Base-by-base conservation (phyloP, 2,329 filamentous ascomycete genomes). In the Triangularia verruculosa region DNA sequence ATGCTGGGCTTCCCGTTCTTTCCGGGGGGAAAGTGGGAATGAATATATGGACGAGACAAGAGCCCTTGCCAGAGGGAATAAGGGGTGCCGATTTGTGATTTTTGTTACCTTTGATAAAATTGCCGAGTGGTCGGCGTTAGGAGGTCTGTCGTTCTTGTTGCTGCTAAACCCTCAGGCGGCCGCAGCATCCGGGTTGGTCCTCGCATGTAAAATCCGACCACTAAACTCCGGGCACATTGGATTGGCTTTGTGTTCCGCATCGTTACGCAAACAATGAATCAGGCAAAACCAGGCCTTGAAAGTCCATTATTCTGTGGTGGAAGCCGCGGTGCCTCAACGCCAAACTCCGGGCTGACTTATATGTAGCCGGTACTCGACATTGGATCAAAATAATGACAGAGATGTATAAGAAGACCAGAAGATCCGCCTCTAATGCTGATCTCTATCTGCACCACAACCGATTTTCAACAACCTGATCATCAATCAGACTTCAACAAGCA, bases 21-120 rank as follows among this genome's bases (percentile, higher is more conserved):
- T 74, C 71, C 30, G 81, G 81, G 6, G 74, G 75, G 43, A 83
- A 83, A 72, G 76, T 82, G 61, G 81, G 80, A 11, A 80, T 83
- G 79, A 83, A 83, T 63, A 82, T 83, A 34, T 83, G 80, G 80
- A 83, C 80, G 39, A 73, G 80, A 47, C 75, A 82, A 70, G 77
- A 74, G 30, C 72, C 74, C 1, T 63, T 81, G 27, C 71, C 74
- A 17, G 72, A 74, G 24, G 74, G 74, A 2, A 70, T 76, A 20
- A 68, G 75, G 34, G 76, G 74, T 2, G 69, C 67, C 15, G 70
- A 74, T 53, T 64, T 69, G 15, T 72, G n/a, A 47, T 47, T n/a
- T n/a, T n/a, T n/a, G 11, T 7, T 47, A 47, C n/a, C 15, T 39
- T 39, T 13, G n/a, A 39, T 39, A 39, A 15, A 39, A 39, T 20